phyloP scores from a whole-genome alignment of 169 alveolate genomes.

The Pseudocohnilembus persalinus region DNA sequence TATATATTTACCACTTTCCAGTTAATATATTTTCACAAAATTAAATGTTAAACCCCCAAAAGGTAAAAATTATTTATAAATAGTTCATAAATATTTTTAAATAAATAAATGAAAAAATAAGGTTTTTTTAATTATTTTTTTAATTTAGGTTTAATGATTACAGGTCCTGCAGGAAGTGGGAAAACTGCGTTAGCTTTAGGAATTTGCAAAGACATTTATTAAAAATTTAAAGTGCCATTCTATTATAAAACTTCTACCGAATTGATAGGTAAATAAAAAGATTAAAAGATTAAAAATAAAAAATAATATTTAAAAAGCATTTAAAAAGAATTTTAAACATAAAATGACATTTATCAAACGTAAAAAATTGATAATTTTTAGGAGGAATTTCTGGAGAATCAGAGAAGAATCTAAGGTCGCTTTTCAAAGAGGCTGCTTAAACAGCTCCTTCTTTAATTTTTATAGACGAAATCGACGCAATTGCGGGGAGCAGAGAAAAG shows the following conservation, averaged over 20 bases:
- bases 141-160: constrained; percentile 78
- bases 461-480: constrained; percentile 86
- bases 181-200: constrained; percentile 81
- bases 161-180: constrained; percentile 86
- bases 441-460: constrained; percentile 80
- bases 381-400: constrained; percentile 95
- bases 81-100: too few species aligned
- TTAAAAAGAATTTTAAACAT: too few species aligned
- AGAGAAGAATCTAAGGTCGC: constrained; percentile 86
- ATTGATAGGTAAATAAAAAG: too few species aligned
- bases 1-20: not conserved
- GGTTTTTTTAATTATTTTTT: too few species aligned
- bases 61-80: not conserved
- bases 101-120: too few species aligned
- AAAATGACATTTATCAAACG: too few species aligned
- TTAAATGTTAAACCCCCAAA: not conserved
- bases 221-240: constrained; percentile 58
- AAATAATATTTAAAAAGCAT: too few species aligned
- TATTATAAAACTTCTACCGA: constrained; percentile 77
- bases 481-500: constrained; percentile 85
- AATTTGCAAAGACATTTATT: constrained; percentile 72
- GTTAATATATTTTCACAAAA: too few species aligned
- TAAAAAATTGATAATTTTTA: too few species aligned
- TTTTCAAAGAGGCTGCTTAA: constrained; percentile 74
- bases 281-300: too few species aligned